phyloP scores from a whole-genome alignment of 2,329 filamentous ascomycete species.

The Stachybotrys elegans region DNA sequence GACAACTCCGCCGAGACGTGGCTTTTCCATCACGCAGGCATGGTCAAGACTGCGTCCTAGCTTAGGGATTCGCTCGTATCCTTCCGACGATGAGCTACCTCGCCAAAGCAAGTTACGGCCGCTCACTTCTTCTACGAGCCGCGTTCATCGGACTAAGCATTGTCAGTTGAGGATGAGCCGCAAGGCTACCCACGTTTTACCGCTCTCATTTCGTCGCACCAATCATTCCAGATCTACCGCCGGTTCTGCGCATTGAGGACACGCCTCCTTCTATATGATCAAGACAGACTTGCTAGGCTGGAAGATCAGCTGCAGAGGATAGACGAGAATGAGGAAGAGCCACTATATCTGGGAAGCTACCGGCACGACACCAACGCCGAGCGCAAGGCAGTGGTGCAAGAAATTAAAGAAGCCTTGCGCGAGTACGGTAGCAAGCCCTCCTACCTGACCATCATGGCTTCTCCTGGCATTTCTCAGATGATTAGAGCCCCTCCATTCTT shows the following conservation, averaged over 20 bases:
- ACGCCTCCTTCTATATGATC: conserved; percentile 24
- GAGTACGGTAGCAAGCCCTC: conserved; percentile 9
- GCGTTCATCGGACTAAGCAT: background rate
- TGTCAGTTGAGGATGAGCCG: conserved; percentile 7
- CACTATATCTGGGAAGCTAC: conserved; percentile 6
- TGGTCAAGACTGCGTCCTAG: background rate
- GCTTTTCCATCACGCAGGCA: background rate
- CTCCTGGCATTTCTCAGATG: too few relatives aligned
- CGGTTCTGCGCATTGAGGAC: conserved; percentile 21
- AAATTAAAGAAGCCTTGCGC: conserved; percentile 4
- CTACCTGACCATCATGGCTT: too few relatives aligned
- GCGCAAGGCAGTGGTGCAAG: background rate
- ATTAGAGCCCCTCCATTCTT: too few relatives aligned
- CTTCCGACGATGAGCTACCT: background rate
- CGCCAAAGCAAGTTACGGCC: background rate
- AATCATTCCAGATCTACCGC: conserved; percentile 19
- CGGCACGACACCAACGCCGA: conserved; percentile 14
- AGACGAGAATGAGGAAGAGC: conserved; percentile 16
- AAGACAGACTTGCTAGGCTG: conserved; percentile 21
- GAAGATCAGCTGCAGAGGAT: conserved; percentile 20
- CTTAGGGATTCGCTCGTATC: background rate
- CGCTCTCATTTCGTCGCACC: conserved; percentile 22
- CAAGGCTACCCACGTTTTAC: conserved; percentile 24
- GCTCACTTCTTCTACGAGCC: background rate
- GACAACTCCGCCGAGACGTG: too few relatives aligned